Evolutionary conservation across 2,329 filamentous ascomycete species (phyloP).

Genomic region (Exophiala calicioides): DNA sequence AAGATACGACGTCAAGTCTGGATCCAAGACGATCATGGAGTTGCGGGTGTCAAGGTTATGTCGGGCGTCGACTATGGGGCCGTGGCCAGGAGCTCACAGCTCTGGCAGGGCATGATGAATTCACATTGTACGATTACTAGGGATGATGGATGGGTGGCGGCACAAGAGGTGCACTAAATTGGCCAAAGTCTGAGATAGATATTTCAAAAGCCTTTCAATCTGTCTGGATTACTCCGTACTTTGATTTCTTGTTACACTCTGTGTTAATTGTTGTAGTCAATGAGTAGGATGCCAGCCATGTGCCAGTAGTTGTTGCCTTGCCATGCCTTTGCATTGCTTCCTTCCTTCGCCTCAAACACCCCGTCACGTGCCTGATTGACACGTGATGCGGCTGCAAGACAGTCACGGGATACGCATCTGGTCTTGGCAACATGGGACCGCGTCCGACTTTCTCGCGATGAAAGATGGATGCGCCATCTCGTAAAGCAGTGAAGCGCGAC

Average conservation of each 20-base stretch:
- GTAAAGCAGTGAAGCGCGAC: too few species aligned
- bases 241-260: neutral
- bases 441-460: too few species aligned
- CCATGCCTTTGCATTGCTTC: too few species aligned
- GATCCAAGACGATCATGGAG: constrained; percentile 13
- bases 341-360: too few species aligned
- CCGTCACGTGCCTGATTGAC: too few species aligned
- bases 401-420: too few species aligned
- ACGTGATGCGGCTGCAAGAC: too few species aligned
- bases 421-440: too few species aligned
- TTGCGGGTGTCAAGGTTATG: constrained; percentile 23
- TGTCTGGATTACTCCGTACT: neutral
- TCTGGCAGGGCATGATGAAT: constrained; percentile 35
- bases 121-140: constrained; percentile 22
- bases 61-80: constrained; percentile 39
- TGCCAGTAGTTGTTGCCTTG: too few species aligned
- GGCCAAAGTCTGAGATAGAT: constrained; percentile 15
- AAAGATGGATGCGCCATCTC: constrained; percentile 2
- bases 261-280: too few species aligned
- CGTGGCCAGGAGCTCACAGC: constrained; percentile 44
- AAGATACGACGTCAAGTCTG: constrained; percentile 34
- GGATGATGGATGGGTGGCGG: constrained; percentile 20
- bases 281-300: too few species aligned
- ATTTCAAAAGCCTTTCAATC: constrained; percentile 19
- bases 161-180: constrained; percentile 27